Evolutionary conservation across 495 filamentous ascomycete species (phyloP), one percentile per base, ranked within the genome.

Genomic region (Trichoderma reesei): DNA sequence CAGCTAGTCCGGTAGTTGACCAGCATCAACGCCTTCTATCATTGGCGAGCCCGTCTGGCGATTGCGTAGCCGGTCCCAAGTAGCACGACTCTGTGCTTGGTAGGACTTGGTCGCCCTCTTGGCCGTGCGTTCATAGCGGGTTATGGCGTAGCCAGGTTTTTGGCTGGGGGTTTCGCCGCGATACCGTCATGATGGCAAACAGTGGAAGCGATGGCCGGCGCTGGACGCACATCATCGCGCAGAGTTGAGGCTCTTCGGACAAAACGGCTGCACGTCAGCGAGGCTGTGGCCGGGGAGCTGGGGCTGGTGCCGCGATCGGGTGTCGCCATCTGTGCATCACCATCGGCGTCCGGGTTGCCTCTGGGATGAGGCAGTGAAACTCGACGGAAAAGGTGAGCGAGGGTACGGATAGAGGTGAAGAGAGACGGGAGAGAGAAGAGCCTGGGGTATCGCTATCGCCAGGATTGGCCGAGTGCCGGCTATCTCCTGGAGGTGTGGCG

Each of bases 141-240:
- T 26, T 26, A 26, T 26, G 26, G 26, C 26, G 26, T 26, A 26
- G 26, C 41, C 41, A 26, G 26, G 14, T 48, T 18, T n/a, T 18
- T n/a, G 44, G 9, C 44, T 48, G 18, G 16, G 44, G 41, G 10
- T 10, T 18, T 48, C 9, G 16, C 18, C 16, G 44, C 44, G 44
- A 48, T 48, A 48, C 20, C 44, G 44, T 48, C 44, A 48, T 48
- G 44, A 48, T 48, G 44, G 44, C 44, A 48, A 48, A 48, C 20
- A 9, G n/a, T 48, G 3, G n/a, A 48, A 9, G 44, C 44, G 41
- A n/a, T 26, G 41, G 14, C 14, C n/a, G 26, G 44, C 44, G 41
- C 1, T 26, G 41, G 14, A 16, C n/a, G 26, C 26, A 26, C 26
- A 26, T 26, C 26, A 26, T 26, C 26, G 26, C 26, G 44, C n/a